phyloP scores from a whole-genome alignment of 1,139 yeast species.

The Candida labiduridarum region DNA sequence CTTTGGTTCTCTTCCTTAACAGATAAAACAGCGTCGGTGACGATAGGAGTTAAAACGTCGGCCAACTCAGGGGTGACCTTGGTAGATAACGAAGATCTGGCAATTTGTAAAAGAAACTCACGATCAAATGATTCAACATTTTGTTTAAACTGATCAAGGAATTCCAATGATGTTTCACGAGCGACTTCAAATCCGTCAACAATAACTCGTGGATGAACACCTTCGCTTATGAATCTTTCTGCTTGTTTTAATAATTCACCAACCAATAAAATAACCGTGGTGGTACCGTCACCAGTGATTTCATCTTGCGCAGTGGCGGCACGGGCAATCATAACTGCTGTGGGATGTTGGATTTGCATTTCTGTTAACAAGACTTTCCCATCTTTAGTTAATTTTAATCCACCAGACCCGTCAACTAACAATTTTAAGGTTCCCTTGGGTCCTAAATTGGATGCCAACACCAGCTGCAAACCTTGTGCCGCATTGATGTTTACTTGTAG shows the following conservation, averaged over 20 bases:
- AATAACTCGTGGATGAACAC: constrained; percentile 92
- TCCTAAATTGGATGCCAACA: constrained; percentile 87
- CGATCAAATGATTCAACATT: constrained; percentile 63
- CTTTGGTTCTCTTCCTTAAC: constrained; percentile 57
- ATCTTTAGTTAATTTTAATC: constrained; percentile 92
- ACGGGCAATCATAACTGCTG: constrained; percentile 97
- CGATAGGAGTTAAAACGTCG: constrained; percentile 86
- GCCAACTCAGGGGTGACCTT: constrained; percentile 78
- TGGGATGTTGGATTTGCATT: constrained; percentile 99
- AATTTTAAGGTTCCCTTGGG: constrained; percentile 97
- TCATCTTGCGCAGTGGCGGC: constrained; percentile 99
- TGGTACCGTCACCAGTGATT: constrained; percentile 98
- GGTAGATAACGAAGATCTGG: constrained; percentile 85
- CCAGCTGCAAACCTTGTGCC: constrained; percentile 95
- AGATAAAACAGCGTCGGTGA: constrained; percentile 91
- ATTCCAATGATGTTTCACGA: constrained; percentile 70
- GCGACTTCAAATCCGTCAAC: constrained; percentile 96
- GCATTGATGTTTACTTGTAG: constrained; percentile 93
- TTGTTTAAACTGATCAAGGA: constrained; percentile 59
- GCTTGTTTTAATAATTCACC: constrained; percentile 96
- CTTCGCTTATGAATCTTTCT: constrained; percentile 87
- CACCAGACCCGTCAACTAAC: constrained; percentile 96
- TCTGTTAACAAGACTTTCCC: constrained; percentile 92
- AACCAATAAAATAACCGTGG: constrained; percentile 92
- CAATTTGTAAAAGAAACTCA: constrained; percentile 87